These are phyloP conservation scores for Backusella morwellensis DNA, from an alignment of 192 early-diverging fungal species.

Conservation along the genomic window DNA sequence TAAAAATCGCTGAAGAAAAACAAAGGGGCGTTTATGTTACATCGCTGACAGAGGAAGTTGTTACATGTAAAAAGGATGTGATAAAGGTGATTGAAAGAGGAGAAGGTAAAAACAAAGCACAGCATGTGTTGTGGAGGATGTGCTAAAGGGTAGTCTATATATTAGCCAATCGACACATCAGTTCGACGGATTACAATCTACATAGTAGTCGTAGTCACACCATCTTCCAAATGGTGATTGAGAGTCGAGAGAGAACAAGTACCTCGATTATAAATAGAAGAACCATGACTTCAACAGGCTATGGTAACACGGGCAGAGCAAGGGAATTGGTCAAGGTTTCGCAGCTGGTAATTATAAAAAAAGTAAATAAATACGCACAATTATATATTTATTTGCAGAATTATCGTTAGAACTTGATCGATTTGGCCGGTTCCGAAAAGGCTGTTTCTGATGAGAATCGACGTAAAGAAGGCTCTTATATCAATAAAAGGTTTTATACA, in stretches of 20 bases:
- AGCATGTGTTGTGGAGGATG: too few relatives aligned
- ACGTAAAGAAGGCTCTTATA: conserved; percentile 19
- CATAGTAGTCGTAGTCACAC: conserved; percentile 92
- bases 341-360: conserved; percentile 25
- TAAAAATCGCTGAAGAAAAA: conserved; percentile 84
- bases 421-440: conserved; percentile 51
- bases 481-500: conserved; percentile 59
- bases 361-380: background rate
- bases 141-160: background rate
- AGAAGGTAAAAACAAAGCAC: conserved; percentile 48
- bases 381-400: background rate
- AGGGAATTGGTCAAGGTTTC: conserved; percentile 39
- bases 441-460: conserved; percentile 13
- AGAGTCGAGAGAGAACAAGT: conserved; percentile 68
- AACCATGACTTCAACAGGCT: background rate
- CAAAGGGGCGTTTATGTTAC: conserved; percentile 70
- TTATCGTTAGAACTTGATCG: conserved; percentile 76
- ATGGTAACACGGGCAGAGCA: background rate
- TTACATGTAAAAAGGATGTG: conserved; percentile 68
- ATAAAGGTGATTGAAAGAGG: conserved; percentile 74
- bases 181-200: conserved; percentile 92
- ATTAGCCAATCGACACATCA: conserved; percentile 76
- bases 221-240: conserved; percentile 90
- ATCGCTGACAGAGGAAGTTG: conserved; percentile 72
- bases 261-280: conserved; percentile 14